Base-by-base conservation (phyloP, 805 yeast species). In the Blastobotrys robertii region DNA sequence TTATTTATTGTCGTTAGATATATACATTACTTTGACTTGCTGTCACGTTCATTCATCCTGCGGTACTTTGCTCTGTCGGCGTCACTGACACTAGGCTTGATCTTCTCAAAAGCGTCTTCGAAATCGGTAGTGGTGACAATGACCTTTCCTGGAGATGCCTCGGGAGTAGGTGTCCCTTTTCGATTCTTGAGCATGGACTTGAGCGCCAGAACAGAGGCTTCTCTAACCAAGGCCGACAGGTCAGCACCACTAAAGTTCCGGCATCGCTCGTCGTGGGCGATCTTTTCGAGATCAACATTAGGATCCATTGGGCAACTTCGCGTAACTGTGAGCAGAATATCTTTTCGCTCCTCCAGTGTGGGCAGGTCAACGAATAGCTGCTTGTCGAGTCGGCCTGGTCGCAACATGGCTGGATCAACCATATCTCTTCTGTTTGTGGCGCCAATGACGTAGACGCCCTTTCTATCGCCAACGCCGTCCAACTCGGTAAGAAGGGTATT, bases 401-500 rank as follows among this genome's bases (percentile, higher is more conserved):
- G 76, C 37, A 92, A 66, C 97, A 90, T 92, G 0, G 98, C 98
- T 3, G 95, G 87, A 63, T 90, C 98, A 50, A 90, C 92, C 85
- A 90, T 90, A 60, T 90, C 98, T 0, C 97, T 97, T 59, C 98
- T 74, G 56, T 90, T 90, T 0, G 98, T 90, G 1, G 98, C 98
- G 25, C 96, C 97, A 51, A 90, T 77, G 3, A 90, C 97, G 61
- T 83, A 92, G 2, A 90, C 85, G 2, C 97, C 97, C 47, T 81
- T 76, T 53, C 97, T 71, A 52, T 90, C 96, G 53, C 86, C 88
- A 44, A 90, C 70, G 1, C 98, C 98, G 64, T 92, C 98, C 32
- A 92, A 70, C 59, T 92, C 98, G 0, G 98, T 92, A 51, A 92
- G 74, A 30, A 92, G 66, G 0, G 98, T 92, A 58, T 92, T 92